Evolutionary conservation across 108 stramenopile species (phyloP).

Genomic region (Discostella stelligeroides): DNA sequence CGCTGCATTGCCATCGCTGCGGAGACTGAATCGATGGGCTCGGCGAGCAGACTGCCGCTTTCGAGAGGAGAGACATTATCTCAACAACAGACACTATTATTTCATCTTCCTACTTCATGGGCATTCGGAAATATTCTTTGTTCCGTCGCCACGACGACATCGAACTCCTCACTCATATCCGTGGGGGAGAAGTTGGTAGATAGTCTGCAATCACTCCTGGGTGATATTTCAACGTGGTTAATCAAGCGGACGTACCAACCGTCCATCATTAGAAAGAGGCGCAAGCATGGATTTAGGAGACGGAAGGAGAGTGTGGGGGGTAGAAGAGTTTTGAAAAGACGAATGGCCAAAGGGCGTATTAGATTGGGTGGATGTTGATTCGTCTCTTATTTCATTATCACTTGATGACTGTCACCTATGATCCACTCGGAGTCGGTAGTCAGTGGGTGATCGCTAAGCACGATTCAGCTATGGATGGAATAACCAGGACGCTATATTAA

Average conservation of each 20-base stretch:
- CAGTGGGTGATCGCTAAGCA: no score
- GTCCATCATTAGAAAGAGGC: constrained; percentile 78
- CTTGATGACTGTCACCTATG: no score
- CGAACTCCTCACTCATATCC: constrained; percentile 14
- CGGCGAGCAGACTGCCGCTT: no score
- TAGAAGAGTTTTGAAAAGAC: constrained; percentile 66
- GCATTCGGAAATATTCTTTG: constrained; percentile 4
- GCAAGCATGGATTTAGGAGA: constrained; percentile 84
- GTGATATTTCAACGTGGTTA: constrained; percentile 45
- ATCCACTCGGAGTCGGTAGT: no score
- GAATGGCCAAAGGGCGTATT: constrained; percentile 69
- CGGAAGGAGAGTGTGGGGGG: constrained; percentile 70
- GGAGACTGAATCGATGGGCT: background rate
- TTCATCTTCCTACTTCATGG: constrained; percentile 3
- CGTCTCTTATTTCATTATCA: background rate
- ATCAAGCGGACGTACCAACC: constrained; percentile 94
- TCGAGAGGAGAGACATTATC: background rate
- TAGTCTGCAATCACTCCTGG: constrained; percentile 29
- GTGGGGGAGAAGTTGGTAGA: constrained; percentile 8
- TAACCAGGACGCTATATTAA: no score
- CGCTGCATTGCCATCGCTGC: constrained; percentile 5
- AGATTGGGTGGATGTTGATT: constrained; percentile 66
- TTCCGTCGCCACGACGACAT: constrained; percentile 20
- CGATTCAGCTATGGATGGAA: no score
- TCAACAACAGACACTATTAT: constrained; percentile 1